phyloP scores from a whole-genome alignment of 345 rosid genomes.

The Ceriops decandra region DNA sequence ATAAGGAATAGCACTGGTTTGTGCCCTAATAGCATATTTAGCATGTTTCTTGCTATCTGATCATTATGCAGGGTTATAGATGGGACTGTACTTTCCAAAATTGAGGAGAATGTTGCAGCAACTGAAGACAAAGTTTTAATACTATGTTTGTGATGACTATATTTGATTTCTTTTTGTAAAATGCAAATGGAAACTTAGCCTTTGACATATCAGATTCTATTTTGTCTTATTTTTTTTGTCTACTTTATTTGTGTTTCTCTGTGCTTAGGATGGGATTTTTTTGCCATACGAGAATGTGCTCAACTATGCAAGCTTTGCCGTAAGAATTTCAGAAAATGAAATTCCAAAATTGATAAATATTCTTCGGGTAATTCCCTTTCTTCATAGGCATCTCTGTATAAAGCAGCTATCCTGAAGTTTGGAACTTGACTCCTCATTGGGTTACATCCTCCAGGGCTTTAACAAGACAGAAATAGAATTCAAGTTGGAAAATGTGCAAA shows the following conservation, averaged over 20 bases:
- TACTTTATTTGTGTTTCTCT: constrained; percentile 16
- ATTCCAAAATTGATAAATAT: constrained; percentile 80
- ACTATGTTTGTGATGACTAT: too few species aligned
- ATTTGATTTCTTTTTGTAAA: too few species aligned
- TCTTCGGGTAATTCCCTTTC: constrained; percentile 58
- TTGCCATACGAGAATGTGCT: constrained; percentile 91
- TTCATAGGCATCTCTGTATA: not conserved
- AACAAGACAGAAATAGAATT: constrained; percentile 69
- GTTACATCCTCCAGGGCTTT: constrained; percentile 44
- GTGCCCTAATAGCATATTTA: not conserved
- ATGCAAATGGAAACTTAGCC: not conserved
- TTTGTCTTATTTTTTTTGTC: not conserved
- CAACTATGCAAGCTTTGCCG: constrained; percentile 91
- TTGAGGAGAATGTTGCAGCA: too few species aligned
- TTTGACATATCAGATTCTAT: not conserved
- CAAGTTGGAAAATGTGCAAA: constrained; percentile 63
- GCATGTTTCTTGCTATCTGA: not conserved
- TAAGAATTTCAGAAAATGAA: constrained; percentile 75
- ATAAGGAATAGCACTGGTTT: not conserved
- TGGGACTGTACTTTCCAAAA: not conserved
- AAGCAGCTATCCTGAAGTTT: not conserved
- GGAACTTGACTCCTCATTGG: constrained; percentile 8
- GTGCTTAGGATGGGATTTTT: constrained; percentile 81
- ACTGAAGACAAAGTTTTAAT: too few species aligned
- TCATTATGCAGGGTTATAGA: not conserved